Evolutionary conservation across 1,284 basidiomycete genomes (phyloP), one percentile per base, ranked within the genome.

Genomic region (Ganoderma sinense): DNA sequence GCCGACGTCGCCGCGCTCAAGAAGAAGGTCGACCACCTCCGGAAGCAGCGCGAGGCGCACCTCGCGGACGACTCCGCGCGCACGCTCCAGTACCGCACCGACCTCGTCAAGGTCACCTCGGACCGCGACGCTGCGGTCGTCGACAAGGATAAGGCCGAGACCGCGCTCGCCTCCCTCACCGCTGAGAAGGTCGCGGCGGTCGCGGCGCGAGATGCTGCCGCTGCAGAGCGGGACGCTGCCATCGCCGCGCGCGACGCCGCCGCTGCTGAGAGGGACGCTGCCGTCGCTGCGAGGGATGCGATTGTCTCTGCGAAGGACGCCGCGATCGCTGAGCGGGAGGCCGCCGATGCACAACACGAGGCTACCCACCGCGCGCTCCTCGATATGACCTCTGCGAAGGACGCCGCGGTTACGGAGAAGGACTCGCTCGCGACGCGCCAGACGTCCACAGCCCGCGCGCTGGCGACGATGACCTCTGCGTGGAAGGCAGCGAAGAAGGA

Each of bases 21-120:
- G 56, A 33, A 58, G 56, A 39, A 58, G 56, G 56, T 58, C 56
- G 56, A 58, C 18, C 56, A 39, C n/a, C 56, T 58, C 20, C 36
- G 33, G 56, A 39, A 58, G 56, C 56, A 58, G 20, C 56, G 56
- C 56, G 56, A 58, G 56, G 56, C 29, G 10, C 56, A 58, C n/a
- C 56, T 58, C 5, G 56, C 56, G 2, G 56, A 58, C 33, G 56
- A 58, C 56, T 58, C 56, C 33, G 56, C 56, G 10, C 56, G 56
- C 18, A 58, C 56, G 33, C 31, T 58, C 7, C 31, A 58, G 33
- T 39, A 58, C 18, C 56, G 56, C 56, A 33, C 29, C 33, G 33
- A 39, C 56, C 56, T 58, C 33, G 56, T 31, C 33, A 58, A 58
- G 56, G 33, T 58, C 1, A 39, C 56, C 8, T 29, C 56, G 10